Conservation (phyloP, 2,329 filamentous ascomycete species). For the Aspergillus nomiae region DNA sequence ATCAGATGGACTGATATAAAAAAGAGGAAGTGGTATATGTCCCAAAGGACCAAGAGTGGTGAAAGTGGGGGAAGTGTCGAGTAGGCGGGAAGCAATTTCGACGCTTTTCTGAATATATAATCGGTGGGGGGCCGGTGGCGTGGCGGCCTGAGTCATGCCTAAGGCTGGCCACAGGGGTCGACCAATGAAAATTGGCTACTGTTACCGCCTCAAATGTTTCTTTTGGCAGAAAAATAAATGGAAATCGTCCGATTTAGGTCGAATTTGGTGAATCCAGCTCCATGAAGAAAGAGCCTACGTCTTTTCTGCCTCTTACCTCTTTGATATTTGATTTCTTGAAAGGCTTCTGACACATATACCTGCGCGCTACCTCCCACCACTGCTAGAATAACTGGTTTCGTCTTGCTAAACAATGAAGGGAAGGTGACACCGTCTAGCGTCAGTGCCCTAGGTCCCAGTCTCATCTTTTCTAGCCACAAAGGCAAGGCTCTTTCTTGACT, state of each 20-base stretch:
- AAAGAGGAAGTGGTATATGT: constrained; percentile 12
- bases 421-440: neutral
- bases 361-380: neutral
- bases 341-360: neutral
- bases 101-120: constrained; percentile 18
- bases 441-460: neutral
- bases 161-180: constrained; percentile 21
- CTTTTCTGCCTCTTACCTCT: neutral
- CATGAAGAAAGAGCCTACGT: neutral
- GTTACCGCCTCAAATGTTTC: constrained; percentile 18
- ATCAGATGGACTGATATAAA: constrained; percentile 14
- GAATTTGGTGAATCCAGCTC: neutral
- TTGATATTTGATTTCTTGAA: neutral
- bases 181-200: constrained; percentile 10
- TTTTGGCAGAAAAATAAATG: constrained; percentile 13
- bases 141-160: constrained; percentile 32
- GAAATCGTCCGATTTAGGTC: neutral
- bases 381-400: neutral
- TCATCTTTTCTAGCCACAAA: neutral
- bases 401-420: neutral
- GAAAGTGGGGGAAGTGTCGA: constrained; percentile 21
- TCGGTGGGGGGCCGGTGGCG: constrained; percentile 19
- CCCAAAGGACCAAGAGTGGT: constrained; percentile 15
- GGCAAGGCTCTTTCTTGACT: neutral
- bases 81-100: constrained; percentile 26